Evolutionary conservation across 2,329 filamentous ascomycete species (phyloP), one percentile per base, ranked within the genome.

Genomic region (Niveomyces coronatus): DNA sequence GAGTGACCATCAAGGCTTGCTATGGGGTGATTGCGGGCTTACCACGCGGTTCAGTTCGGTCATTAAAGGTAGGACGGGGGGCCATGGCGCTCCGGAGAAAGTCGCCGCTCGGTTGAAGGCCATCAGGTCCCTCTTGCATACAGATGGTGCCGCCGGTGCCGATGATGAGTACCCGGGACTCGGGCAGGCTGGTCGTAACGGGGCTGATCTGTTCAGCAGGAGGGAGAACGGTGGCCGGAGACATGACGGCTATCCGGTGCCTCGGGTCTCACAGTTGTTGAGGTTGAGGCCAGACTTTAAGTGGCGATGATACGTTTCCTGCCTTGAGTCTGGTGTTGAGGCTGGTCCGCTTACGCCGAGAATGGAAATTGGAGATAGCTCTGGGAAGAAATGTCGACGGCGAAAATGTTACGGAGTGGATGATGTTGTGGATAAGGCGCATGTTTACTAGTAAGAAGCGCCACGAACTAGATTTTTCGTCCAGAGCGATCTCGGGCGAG

Each of bases 131-230:
- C 39, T 79, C 80, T 54, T 82, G 78, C 88, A 95, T 94, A 63
- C 86, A 94, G 52, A 94, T 94, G 6, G 82, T 87, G 31, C 82
- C 83, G 43, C 85, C 87, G 10, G 88, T 94, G 66, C 93, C 89
- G 59, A 94, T 85, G 52, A 94, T 82, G 47, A 95, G 69, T 10
- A 95, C 83, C 42, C 84, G 72, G 17, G 85, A 85, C 57, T 93
- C 85, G 9, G 81, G 82, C 41, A 68, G 67, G 8, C 53, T 59
- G 34, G 48, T 40, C 26, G 45, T 38, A 43, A 49, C 26, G 35
- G 28, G 16, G 42, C 40, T 31, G 39, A 20, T 8, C 19, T 40
- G 36, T 26, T 19, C 29, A 39, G 38, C 37, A 35, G 42, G 11
- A 41, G 38, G 26, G 11, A 40, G n/a, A 26, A 40, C 37, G 31